Evolutionary conservation across 306 rosid species (phyloP).

Genomic region (Quercus cerris): DNA sequence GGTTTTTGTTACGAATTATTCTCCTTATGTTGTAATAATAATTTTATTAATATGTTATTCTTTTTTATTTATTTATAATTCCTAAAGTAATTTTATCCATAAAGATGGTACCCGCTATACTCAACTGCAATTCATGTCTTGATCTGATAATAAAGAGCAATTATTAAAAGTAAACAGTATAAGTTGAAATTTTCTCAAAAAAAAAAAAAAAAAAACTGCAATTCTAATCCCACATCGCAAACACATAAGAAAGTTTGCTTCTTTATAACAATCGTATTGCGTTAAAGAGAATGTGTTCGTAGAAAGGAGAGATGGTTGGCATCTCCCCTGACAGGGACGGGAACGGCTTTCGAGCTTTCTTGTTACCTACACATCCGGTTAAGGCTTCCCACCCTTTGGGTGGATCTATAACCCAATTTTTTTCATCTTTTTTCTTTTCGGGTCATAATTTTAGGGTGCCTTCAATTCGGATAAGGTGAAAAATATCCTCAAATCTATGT

Average conservation of each 20-base stretch:
- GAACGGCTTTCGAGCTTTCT: neutral
- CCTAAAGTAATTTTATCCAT: too few species aligned
- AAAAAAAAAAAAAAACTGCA: too few species aligned
- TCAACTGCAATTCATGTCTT: too few species aligned
- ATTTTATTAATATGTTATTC: too few species aligned
- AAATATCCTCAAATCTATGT: neutral
- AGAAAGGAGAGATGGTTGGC: conserved; percentile 33
- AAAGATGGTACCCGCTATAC: too few species aligned
- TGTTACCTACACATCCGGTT: conserved; percentile 30
- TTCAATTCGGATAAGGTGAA: conserved; percentile 31
- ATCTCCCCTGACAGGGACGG: conserved; percentile 19
- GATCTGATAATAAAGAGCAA: too few species aligned
- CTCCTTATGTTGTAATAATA: too few species aligned
- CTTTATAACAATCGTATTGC: rapidly evolving
- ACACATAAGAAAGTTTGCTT: rapidly evolving
- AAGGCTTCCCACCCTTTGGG: conserved; percentile 26
- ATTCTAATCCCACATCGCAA: conserved; percentile 17
- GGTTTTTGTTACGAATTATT: too few species aligned
- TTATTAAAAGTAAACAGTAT: too few species aligned
- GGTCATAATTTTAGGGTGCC: too few species aligned
- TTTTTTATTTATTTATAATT: too few species aligned
- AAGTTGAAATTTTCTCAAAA: too few species aligned
- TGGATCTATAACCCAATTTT: conserved; percentile 11
- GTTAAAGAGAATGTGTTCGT: rapidly evolving
- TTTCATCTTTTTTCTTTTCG: neutral